Evolutionary conservation across 2,329 filamentous ascomycete species (phyloP).

Genomic region (Fusarium pseudoanthophilum): DNA sequence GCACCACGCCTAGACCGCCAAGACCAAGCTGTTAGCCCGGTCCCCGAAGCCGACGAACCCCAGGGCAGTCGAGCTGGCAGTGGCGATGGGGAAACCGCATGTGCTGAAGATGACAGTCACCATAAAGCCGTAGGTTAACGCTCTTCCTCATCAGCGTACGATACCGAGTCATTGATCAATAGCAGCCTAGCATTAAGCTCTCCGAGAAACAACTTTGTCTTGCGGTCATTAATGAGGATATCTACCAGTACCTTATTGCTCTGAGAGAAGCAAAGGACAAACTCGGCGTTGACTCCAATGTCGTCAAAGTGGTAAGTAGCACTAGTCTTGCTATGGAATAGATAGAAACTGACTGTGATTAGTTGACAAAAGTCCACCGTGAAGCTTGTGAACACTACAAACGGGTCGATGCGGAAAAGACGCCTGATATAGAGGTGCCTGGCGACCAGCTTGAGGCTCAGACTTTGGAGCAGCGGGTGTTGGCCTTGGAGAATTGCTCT

Average conservation of each 20-base stretch:
- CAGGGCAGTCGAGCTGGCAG: neutral
- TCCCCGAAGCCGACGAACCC: neutral
- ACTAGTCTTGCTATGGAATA: neutral
- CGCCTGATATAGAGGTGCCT: neutral
- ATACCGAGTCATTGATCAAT: neutral
- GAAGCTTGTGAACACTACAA: neutral
- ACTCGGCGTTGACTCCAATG: no score
- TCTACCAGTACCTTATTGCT: no score
- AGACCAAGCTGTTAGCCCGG: no score
- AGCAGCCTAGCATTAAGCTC: neutral
- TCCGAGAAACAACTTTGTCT: neutral
- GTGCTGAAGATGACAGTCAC: neutral
- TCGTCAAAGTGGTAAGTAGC: no score
- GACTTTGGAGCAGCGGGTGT: neutral
- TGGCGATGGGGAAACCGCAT: no score
- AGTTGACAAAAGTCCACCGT: neutral
- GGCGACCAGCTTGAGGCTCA: neutral
- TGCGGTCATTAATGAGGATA: no score
- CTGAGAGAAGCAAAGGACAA: no score
- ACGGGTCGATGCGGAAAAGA: rapidly evolving
- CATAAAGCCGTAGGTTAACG: neutral
- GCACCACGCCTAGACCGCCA: no score
- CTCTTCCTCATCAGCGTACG: neutral
- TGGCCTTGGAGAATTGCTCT: neutral
- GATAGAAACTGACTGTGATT: neutral